These are phyloP conservation scores for Aeschynomene evenia DNA, from an alignment of 306 rosid species.

Conservation along the genomic window DNA sequence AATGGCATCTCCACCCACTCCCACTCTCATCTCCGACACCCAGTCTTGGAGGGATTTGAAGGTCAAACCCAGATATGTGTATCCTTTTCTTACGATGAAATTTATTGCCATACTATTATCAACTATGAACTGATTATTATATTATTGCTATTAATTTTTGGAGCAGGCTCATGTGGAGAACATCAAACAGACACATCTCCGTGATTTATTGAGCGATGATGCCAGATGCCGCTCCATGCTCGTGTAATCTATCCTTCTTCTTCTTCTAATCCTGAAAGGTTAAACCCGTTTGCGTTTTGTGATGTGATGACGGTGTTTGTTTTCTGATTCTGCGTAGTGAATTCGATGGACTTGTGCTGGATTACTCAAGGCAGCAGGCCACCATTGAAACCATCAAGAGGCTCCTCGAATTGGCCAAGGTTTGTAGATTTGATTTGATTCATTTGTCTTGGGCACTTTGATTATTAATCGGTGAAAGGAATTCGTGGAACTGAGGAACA, in stretches of 20 bases:
- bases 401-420: conserved; percentile 68
- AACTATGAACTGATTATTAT: not conserved
- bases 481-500: not conserved
- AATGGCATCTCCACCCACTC: conserved; percentile 75
- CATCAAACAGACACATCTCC: conserved; percentile 55
- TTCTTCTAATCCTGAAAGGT: not conserved
- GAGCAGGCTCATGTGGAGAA: conserved; percentile 60
- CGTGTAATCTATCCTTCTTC: conserved; percentile 35
- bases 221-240: conserved; percentile 60
- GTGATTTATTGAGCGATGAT: conserved; percentile 63
- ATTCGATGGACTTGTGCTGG: conserved; percentile 57
- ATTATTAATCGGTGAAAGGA: not conserved
- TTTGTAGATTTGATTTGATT: conserved; percentile 12
- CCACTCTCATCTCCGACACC: conserved; percentile 51
- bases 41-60: conserved; percentile 68
- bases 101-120: not conserved
- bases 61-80: conserved; percentile 34
- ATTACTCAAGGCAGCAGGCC: conserved; percentile 71
- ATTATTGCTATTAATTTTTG: not conserved
- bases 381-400: conserved; percentile 58
- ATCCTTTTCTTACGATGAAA: too few relatives aligned
- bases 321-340: conserved; percentile 46
- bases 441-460: not conserved
- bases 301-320: not conserved
- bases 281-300: not conserved